Evolutionary conservation across 2,329 filamentous ascomycete genomes (phyloP).

Genomic region (Mycosphaerella arachidis): DNA sequence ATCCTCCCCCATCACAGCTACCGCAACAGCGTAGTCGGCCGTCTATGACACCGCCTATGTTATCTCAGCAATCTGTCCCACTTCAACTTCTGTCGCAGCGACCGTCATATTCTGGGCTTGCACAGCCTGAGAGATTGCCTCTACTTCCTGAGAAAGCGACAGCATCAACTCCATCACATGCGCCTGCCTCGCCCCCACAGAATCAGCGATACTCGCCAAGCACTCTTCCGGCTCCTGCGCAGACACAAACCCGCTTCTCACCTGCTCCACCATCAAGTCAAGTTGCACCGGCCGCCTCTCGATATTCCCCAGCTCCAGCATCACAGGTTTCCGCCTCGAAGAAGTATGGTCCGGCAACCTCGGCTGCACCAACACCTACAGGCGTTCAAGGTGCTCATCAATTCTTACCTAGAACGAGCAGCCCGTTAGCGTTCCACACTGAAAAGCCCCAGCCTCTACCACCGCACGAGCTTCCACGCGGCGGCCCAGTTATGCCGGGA

Average conservation of each 20-base stretch:
- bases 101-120: slow-evolving; percentile 27
- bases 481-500: slow-evolving; percentile 19
- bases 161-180: slow-evolving; percentile 14
- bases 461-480: slow-evolving; percentile 12
- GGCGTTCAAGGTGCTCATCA: slow-evolving; percentile 40
- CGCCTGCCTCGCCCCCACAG: slow-evolving; percentile 12
- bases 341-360: slow-evolving; percentile 38
- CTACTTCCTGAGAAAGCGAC: slow-evolving; percentile 37
- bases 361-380: slow-evolving; percentile 20
- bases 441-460: slow-evolving; percentile 33
- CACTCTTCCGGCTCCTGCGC: slow-evolving; percentile 20
- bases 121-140: slow-evolving; percentile 40
- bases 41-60: slow-evolving; percentile 15
- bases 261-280: slow-evolving; percentile 33
- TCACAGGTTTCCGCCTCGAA: slow-evolving; percentile 35
- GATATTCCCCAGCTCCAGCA: slow-evolving; percentile 57
- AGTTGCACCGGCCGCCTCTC: slow-evolving; percentile 34
- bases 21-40: slow-evolving; percentile 10
- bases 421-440: slow-evolving; percentile 53
- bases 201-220: slow-evolving; percentile 25
- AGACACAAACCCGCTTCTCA: slow-evolving; percentile 20
- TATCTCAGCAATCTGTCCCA: slow-evolving; percentile 11
- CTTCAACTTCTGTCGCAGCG: slow-evolving; percentile 22
- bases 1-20: slow-evolving; percentile 13
- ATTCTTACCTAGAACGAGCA: slow-evolving; percentile 62